phyloP scores from a whole-genome alignment of 2,329 filamentous ascomycete species.

The Fusarium decemcellulare region DNA sequence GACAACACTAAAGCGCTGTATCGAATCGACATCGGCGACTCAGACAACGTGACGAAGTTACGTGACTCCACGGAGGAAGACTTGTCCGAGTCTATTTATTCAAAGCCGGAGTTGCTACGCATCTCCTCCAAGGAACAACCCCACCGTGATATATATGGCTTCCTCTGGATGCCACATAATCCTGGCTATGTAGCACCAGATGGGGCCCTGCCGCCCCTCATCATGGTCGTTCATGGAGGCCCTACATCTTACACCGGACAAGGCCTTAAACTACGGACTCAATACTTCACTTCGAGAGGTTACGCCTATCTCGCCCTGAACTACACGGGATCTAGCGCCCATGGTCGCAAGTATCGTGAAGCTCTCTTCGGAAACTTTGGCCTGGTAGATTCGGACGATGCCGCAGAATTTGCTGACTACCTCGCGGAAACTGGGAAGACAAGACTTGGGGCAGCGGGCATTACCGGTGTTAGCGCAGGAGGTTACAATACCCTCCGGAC shows the following conservation, averaged over 20 bases:
- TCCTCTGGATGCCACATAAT: constrained; percentile 65
- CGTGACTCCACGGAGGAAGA: constrained; percentile 52
- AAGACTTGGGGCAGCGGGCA: constrained; percentile 57
- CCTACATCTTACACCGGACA: constrained; percentile 61
- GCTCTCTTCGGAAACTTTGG: constrained; percentile 66
- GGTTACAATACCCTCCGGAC: constrained; percentile 68
- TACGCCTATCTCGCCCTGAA: constrained; percentile 67
- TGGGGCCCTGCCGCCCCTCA: constrained; percentile 60
- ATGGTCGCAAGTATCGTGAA: constrained; percentile 65
- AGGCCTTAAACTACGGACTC: constrained; percentile 60
- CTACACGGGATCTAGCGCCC: constrained; percentile 66
- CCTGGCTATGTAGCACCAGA: constrained; percentile 56
- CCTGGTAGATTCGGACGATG: constrained; percentile 64
- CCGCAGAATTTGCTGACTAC: constrained; percentile 60
- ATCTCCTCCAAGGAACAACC: constrained; percentile 46
- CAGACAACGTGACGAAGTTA: constrained; percentile 46
- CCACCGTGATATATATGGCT: constrained; percentile 57
- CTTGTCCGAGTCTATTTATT: constrained; percentile 52
- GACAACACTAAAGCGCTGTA: constrained; percentile 53
- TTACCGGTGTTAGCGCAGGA: constrained; percentile 66
- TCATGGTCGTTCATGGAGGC: constrained; percentile 66
- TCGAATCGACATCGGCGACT: constrained; percentile 48
- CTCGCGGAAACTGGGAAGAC: constrained; percentile 56
- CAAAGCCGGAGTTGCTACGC: constrained; percentile 54
- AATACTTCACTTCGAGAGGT: constrained; percentile 69